A percentile compares a stretch with the other conserved stretches of the same genome.
Conservation (phyloP, 1,284 basidiomycete genomes). For the Stygiomarasmius scandens region DNA sequence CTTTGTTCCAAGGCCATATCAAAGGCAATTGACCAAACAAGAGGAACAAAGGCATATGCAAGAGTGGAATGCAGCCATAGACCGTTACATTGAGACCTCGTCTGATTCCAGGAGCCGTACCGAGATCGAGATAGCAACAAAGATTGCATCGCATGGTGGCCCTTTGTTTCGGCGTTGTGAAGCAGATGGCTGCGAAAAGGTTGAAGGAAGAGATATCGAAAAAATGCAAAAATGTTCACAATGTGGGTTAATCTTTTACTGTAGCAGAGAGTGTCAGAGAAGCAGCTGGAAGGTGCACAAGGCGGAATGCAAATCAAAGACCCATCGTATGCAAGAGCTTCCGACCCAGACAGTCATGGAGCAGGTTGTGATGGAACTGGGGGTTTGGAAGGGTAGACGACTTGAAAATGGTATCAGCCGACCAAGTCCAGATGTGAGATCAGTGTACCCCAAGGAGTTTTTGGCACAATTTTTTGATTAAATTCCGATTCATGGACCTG, state of each 20-base stretch:
- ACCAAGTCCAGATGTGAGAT: no score
- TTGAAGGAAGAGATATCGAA: slow-evolving; percentile 22
- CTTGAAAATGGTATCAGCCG: no score
- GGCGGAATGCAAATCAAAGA: background rate
- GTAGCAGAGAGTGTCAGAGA: slow-evolving; percentile 30
- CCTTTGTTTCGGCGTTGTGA: slow-evolving; percentile 3
- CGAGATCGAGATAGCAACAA: slow-evolving; percentile 3
- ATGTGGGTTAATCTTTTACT: slow-evolving; percentile 30
- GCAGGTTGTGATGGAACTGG: background rate
- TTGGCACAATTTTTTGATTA: no score
- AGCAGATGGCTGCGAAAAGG: background rate
- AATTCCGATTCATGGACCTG: no score
- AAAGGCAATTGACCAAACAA: background rate
- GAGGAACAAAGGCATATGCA: background rate
- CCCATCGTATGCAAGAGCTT: background rate
- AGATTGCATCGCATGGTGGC: background rate
- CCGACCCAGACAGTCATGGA: background rate
- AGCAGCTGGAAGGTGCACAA: slow-evolving; percentile 33
- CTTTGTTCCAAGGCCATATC: background rate
- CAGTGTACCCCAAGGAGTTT: no score
- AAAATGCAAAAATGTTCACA: slow-evolving; percentile 21
- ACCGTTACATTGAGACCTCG: background rate
- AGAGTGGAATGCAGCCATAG: slow-evolving; percentile 4
- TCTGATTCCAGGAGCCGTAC: background rate
- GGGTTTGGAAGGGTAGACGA: no score